Conservation (phyloP, 1,284 basidiomycete genomes). For the Ceratobasidium sp. region DNA sequence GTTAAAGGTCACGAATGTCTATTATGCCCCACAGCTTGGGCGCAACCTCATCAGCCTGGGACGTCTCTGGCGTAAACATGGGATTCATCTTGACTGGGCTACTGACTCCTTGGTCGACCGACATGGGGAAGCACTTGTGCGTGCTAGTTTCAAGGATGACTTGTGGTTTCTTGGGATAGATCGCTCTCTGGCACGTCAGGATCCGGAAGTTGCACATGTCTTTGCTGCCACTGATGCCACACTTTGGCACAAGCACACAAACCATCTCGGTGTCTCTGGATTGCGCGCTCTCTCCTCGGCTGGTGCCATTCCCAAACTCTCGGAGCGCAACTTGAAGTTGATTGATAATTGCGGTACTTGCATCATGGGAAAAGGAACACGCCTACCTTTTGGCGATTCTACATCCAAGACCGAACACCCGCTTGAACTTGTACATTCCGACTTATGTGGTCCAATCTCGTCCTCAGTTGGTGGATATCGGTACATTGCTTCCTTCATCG, state of each 20-base stretch:
- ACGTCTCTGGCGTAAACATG: not conserved
- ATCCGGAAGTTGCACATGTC: not conserved
- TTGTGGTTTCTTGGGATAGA: not conserved
- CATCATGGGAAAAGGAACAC: slow-evolving; percentile 36
- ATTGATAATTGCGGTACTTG: slow-evolving; percentile 44
- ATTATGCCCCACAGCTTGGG: not conserved
- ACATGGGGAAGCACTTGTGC: no score
- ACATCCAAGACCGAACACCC: not conserved
- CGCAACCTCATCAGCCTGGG: not conserved
- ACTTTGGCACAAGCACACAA: not conserved
- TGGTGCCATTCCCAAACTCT: not conserved
- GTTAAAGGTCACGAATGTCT: not conserved
- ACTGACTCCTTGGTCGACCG: no score
- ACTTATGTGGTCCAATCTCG: slow-evolving; percentile 46
- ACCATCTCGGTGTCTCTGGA: not conserved
- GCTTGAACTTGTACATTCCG: slow-evolving; percentile 48
- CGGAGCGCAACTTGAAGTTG: not conserved
- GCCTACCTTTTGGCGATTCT: slow-evolving; percentile 38
- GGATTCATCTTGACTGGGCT: not conserved
- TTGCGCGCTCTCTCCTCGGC: not conserved
- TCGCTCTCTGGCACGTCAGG: not conserved
- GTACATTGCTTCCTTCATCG: slow-evolving; percentile 48
- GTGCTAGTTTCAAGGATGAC: not conserved
- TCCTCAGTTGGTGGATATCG: slow-evolving; percentile 17
- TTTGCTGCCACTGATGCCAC: not conserved